Evolutionary conservation across 495 filamentous ascomycete species (phyloP).

Genomic region (Xylaria cubensis): DNA sequence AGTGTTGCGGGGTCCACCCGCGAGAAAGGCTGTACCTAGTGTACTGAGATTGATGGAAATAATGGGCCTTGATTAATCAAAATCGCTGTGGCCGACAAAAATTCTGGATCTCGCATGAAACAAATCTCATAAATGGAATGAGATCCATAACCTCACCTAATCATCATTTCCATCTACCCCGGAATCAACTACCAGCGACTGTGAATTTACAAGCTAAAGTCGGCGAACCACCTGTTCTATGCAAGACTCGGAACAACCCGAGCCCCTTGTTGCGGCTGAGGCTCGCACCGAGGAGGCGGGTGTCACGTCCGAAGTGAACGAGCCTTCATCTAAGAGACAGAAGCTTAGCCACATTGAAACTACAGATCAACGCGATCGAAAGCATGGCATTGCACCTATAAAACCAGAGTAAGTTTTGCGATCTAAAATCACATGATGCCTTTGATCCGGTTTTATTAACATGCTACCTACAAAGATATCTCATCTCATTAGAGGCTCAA

Average conservation of each 20-base stretch:
- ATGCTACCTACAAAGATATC: conserved; percentile 55
- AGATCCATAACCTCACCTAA: background rate
- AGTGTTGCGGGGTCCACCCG: background rate
- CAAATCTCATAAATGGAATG: background rate
- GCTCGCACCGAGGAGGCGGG: conserved; percentile 19
- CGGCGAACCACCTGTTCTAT: background rate
- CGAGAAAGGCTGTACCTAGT: background rate
- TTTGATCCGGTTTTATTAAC: conserved; percentile 31
- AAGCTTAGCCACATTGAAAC: conserved; percentile 38
- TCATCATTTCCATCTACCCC: background rate
- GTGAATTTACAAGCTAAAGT: background rate
- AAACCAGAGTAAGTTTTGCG: conserved; percentile 76
- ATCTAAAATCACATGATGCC: background rate
- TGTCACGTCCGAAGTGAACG: conserved; percentile 24
- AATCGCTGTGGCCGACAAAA: conserved; percentile 24
- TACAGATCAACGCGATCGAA: conserved; percentile 48
- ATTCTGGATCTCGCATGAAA: conserved; percentile 11
- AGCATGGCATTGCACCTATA: conserved; percentile 77
- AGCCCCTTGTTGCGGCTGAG: conserved; percentile 14
- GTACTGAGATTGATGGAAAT: conserved; percentile 10
- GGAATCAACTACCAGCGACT: background rate
- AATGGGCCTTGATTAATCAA: conserved; percentile 22
- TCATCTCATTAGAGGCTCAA: conserved; percentile 52
- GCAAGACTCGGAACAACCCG: conserved; percentile 23
- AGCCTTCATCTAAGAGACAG: conserved; percentile 40